Evolutionary conservation across 306 rosid genomes (phyloP).

Genomic region (Cucumis cinereus): DNA sequence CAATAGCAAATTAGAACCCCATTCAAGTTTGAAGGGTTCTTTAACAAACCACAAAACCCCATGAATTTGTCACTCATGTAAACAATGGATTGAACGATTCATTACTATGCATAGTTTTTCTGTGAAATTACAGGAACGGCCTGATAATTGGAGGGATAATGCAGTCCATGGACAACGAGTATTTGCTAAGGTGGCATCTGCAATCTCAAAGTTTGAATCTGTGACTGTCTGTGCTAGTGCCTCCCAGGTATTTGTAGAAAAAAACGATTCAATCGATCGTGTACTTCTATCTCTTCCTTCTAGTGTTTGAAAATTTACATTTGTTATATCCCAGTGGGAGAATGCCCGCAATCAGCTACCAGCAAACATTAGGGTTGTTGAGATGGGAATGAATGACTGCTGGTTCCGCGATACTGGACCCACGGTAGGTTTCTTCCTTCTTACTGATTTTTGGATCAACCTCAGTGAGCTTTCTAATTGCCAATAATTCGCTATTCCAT

Average conservation of each 20-base stretch:
- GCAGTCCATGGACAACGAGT: constrained; percentile 52
- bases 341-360: constrained; percentile 68
- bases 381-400: constrained; percentile 64
- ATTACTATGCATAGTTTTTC: no score
- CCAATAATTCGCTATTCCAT: not conserved
- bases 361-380: constrained; percentile 48
- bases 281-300: not conserved
- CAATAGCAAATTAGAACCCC: no score
- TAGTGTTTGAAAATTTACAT: not conserved
- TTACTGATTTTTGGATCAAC: not conserved
- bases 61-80: no score
- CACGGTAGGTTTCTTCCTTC: constrained; percentile 42
- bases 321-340: constrained; percentile 38
- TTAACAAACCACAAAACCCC: no score
- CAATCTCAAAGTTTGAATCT: constrained; percentile 64
- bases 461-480: not conserved
- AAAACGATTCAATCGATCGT: not conserved
- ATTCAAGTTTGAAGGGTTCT: no score
- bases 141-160: constrained; percentile 74
- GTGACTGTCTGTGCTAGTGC: constrained; percentile 70
- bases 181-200: constrained; percentile 53
- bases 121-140: constrained; percentile 53
- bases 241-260: constrained; percentile 29
- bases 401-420: constrained; percentile 95
- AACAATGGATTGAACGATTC: no score